These are phyloP conservation scores for Leucoagaricus sp. DNA, from an alignment of 1,284 basidiomycete species.

Conservation along the genomic window DNA sequence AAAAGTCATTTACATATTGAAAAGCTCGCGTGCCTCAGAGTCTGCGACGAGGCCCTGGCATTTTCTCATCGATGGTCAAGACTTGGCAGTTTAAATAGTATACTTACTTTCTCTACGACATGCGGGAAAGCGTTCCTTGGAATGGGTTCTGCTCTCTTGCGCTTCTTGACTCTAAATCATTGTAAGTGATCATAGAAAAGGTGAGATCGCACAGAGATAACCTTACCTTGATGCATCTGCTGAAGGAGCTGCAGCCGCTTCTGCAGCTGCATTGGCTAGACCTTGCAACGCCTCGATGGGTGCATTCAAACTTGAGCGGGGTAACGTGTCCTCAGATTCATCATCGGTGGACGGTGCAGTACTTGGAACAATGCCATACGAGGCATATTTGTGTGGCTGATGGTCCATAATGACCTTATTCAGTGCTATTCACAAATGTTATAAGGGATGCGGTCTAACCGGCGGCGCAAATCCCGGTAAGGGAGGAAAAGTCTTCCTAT, in stretches of 20 bases:
- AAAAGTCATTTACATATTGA: constrained; percentile 64
- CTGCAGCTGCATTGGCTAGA: constrained; percentile 90
- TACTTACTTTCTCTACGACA: constrained; percentile 74
- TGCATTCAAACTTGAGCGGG: constrained; percentile 79
- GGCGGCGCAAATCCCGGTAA: constrained; percentile 89
- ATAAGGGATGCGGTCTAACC: constrained; percentile 44
- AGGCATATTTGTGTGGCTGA: constrained; percentile 86
- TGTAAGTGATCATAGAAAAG: constrained; percentile 9
- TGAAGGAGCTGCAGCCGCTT: constrained; percentile 78
- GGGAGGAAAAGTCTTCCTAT: constrained; percentile 65
- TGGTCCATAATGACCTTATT: constrained; percentile 20
- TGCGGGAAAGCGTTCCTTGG: constrained; percentile 84
- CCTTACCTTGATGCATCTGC: constrained; percentile 49
- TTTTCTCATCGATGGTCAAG: constrained; percentile 12
- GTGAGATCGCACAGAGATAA: neutral
- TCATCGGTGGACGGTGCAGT: constrained; percentile 84
- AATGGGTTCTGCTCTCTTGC: constrained; percentile 84
- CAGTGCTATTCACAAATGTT: neutral
- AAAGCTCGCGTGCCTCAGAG: constrained; percentile 76
- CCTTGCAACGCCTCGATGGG: constrained; percentile 93
- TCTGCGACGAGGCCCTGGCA: constrained; percentile 75
- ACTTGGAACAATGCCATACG: constrained; percentile 85
- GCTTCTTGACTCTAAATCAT: constrained; percentile 72
- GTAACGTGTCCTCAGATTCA: constrained; percentile 84
- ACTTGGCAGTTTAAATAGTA: constrained; percentile 12